Evolutionary conservation across 2,329 filamentous ascomycete genomes (phyloP), one percentile per base, ranked within the genome.

Genomic region (Hansfordia pulvinata): DNA sequence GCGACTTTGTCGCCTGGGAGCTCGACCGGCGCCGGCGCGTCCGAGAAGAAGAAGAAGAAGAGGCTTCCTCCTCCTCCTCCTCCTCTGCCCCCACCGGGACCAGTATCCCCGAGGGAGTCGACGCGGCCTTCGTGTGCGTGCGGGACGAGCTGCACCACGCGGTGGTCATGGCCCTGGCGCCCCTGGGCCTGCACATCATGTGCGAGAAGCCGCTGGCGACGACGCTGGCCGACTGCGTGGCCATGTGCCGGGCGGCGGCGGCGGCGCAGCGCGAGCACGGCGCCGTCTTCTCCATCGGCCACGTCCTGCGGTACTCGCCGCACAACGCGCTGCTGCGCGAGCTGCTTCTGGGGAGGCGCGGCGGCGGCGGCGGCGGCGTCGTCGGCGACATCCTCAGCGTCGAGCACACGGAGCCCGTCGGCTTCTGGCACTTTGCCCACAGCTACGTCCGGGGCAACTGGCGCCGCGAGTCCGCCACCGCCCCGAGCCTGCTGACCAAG

Each of bases 371-470:
- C n/a, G n/a, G 23, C 14, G 64, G 66, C 9, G 69, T 76, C 9
- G 77, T 98, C 43, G 90, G 90, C 6, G 80, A 94, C 29, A 62
- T 94, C 17, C 59, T 92, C 27, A 88, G 80, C 20, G 64, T 93
- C 20, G 81, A 92, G 35, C 90, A 96, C 52, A 90, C 83, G 0
- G 90, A 96, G 50, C 90, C 90, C 0, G 77, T 98, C 1, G 90
- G 90, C 1, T 93, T 80, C 76, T 96, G 85, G 83, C 90, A 96
- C 49, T 96, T 92, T 47, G 65, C 79, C 1, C 86, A 93, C 49
- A 84, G 76, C 21, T 93, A 88, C 41, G 88, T 96, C 19, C 70
- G 82, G 23, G 90, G 90, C 10, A 94, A 96, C 53, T 96, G 90
- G 90, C 72, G 88, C 5, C 82, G 81, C 35, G 74, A 83, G 37